Evolutionary conservation across 192 early-diverging fungal genomes (phyloP), one percentile per base, ranked within the genome.

Genomic region (Diversispora eburnea): DNA sequence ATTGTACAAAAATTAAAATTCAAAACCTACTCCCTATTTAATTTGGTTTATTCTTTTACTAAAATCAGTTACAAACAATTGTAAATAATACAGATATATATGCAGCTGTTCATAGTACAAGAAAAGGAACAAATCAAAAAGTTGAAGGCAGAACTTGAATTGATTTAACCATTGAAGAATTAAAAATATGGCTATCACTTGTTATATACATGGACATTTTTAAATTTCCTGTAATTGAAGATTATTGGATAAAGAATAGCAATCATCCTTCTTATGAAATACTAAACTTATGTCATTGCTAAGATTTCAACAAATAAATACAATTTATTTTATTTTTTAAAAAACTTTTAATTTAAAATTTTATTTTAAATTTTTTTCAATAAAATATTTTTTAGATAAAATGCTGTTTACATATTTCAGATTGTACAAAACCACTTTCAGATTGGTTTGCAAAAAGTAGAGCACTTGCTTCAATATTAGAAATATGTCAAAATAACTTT

Each of bases 161-260:
- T 12, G 39, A 70, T 22, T 68, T 70, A 8, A 74, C 69, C 43
- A 0, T 41, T 8, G 15, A 49, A 15, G 69, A 77, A 43, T 52
- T 77, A 43, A 69, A 57, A 25, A 47, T 75, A 15, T 77, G 65
- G 39, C 6, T 77, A 7, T 73, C 61, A 10, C 51, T 80, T 51
- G 55, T 75, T 12, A 69, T 80, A 7, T 80, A 80, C 59, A 70
- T 75, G 39, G 76, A 66, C 7, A 20, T 80, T 8, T 75, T 75
- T 51, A 66, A 51, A 49, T n/a, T 54, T 3, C 5, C 7, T 8
- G 19, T 49, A n/a, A 43, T 75, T 25, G 15, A 48, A 17, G 78
- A 75, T 7, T 58, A 45, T n/a, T 79, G 43, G 72, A 43, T 45
- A 22, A 65, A 43, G 8, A 39, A 57, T 17, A 39, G n/a, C 3